Conservation (phyloP, 2,329 filamentous ascomycete genomes). For the Fusarium sambucinum region DNA sequence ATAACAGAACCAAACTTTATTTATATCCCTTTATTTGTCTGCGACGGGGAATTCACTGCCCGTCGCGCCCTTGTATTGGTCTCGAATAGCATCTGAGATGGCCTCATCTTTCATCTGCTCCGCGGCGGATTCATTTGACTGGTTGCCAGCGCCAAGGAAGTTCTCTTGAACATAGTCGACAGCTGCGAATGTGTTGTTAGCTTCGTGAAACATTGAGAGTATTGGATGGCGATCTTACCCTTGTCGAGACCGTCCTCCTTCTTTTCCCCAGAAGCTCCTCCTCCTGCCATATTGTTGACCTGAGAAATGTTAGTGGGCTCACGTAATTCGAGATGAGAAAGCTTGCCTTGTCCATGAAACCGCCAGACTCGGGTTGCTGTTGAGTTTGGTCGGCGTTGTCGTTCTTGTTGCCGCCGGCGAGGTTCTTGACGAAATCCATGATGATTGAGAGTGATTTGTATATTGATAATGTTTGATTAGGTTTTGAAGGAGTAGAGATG, state of each 20-base stretch:
- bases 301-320: neutral
- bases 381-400: constrained; percentile 45
- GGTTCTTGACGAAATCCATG: constrained; percentile 69
- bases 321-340: neutral
- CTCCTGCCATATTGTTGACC: constrained; percentile 74
- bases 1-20: neutral
- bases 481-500: neutral
- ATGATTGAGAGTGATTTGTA: constrained; percentile 22
- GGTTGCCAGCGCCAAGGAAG: constrained; percentile 75
- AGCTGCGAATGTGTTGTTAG: constrained; percentile 58
- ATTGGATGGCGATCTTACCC: constrained; percentile 60
- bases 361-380: constrained; percentile 48
- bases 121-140: constrained; percentile 77
- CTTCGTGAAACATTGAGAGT: fast-evolving
- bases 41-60: constrained; percentile 77
- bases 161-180: constrained; percentile 84
- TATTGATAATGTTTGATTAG: neutral
- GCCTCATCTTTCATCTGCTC: constrained; percentile 89
- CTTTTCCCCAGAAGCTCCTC: constrained; percentile 80
- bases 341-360: constrained; percentile 63
- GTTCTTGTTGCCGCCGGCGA: constrained; percentile 56
- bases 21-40: constrained; percentile 65
- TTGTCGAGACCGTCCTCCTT: constrained; percentile 88
- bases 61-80: constrained; percentile 75
- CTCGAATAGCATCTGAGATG: constrained; percentile 78